Percentiles rank a stretch among this genome's conserved stretches.
phyloP scores from a whole-genome alignment of 2,329 filamentous ascomycete species.

The Calonectria honghensis region DNA sequence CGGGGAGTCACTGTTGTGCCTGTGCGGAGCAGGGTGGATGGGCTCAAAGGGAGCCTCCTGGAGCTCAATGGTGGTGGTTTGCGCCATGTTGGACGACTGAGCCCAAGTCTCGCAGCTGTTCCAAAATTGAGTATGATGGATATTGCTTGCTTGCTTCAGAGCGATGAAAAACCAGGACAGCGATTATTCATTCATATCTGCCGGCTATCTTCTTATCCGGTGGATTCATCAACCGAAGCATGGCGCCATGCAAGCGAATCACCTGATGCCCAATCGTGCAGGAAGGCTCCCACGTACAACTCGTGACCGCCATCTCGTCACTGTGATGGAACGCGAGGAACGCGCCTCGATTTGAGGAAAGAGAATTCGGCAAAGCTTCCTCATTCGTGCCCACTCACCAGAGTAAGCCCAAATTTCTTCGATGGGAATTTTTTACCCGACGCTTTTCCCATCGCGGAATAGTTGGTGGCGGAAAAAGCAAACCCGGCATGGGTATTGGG shows the following conservation, averaged over 20 bases:
- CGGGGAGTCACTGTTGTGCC: neutral
- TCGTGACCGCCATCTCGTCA: neutral
- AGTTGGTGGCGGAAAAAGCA: neutral
- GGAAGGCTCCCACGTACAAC: neutral
- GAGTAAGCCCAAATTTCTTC: neutral
- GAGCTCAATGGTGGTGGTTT: constrained; percentile 31
- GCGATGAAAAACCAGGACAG: neutral
- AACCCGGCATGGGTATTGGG: neutral
- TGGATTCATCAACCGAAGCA: neutral
- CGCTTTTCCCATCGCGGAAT: neutral
- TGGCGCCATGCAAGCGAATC: neutral
- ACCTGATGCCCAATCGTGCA: neutral
- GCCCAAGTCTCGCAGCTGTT: neutral
- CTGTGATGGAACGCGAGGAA: neutral
- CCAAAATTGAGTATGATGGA: neutral
- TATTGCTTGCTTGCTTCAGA: neutral
- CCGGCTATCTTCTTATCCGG: neutral
- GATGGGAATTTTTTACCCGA: neutral
- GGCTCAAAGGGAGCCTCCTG: constrained; percentile 20
- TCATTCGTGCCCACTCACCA: neutral
- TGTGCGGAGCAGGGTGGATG: neutral
- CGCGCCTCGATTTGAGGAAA: neutral
- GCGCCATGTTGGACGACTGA: constrained; percentile 6
- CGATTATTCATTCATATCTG: no score
- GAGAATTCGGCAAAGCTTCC: neutral